Conservation (phyloP, 495 filamentous ascomycete species). For the Aspergillus bridgeri region DNA sequence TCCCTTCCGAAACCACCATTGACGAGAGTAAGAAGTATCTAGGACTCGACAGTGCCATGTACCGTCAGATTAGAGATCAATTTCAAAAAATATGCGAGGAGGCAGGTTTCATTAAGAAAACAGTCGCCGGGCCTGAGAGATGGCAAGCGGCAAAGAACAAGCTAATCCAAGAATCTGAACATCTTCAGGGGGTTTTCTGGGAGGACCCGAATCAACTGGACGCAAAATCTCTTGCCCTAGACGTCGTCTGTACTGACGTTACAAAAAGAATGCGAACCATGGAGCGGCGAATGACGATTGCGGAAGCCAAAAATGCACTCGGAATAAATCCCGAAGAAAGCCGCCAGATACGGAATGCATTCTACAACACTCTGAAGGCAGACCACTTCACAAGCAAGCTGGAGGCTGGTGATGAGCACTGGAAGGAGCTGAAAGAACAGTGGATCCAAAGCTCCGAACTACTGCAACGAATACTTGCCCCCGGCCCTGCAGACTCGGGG, state of each 20-base stretch:
- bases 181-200: slow-evolving; percentile 63
- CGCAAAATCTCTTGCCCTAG: slow-evolving; percentile 63
- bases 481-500: slow-evolving; percentile 51
- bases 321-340: slow-evolving; percentile 70
- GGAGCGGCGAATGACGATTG: slow-evolving; percentile 61
- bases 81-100: slow-evolving; percentile 68
- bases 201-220: slow-evolving; percentile 47
- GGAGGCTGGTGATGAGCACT: slow-evolving; percentile 67
- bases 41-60: slow-evolving; percentile 57
- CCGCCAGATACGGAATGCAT: slow-evolving; percentile 59
- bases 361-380: slow-evolving; percentile 63
- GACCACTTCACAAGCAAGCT: slow-evolving; percentile 73
- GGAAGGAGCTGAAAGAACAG: slow-evolving; percentile 63
- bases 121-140: slow-evolving; percentile 62
- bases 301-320: slow-evolving; percentile 69
- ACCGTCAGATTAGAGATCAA: slow-evolving; percentile 60
- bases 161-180: slow-evolving; percentile 60
- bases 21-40: slow-evolving; percentile 73
- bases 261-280: slow-evolving; percentile 72
- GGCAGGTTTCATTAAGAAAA: slow-evolving; percentile 68
- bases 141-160: slow-evolving; percentile 72
- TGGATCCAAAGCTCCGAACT: slow-evolving; percentile 62
- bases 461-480: slow-evolving; percentile 54
- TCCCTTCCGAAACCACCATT: slow-evolving; percentile 77
- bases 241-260: slow-evolving; percentile 77